phyloP scores from a whole-genome alignment of 768 basidiomycete species.

The Boletellus ananiceps region DNA sequence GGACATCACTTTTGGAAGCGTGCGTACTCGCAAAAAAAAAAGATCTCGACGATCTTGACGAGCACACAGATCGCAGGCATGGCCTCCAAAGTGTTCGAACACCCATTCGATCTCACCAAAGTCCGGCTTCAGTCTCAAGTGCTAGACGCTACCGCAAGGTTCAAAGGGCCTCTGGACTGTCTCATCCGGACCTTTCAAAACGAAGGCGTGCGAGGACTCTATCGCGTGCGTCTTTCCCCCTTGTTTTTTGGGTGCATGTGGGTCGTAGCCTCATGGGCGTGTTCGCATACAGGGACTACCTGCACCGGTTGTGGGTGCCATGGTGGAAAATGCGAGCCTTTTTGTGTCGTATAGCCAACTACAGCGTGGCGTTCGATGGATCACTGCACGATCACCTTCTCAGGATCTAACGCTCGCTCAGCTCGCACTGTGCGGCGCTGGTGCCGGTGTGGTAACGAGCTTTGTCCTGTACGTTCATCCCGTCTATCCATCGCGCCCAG shows the following conservation, averaged over 20 bases:
- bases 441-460: slow-evolving; percentile 83
- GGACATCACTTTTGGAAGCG: slow-evolving; percentile 57
- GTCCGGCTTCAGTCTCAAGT: slow-evolving; percentile 92
- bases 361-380: slow-evolving; percentile 54
- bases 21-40: slow-evolving; percentile 28
- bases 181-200: slow-evolving; percentile 72
- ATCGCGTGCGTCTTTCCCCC: slow-evolving; percentile 56
- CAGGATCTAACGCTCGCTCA: slow-evolving; percentile 58
- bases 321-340: slow-evolving; percentile 85
- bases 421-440: slow-evolving; percentile 74
- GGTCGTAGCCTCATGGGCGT: not conserved
- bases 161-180: slow-evolving; percentile 86
- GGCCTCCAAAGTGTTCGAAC: slow-evolving; percentile 81
- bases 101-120: slow-evolving; percentile 94
- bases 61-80: slow-evolving; percentile 71
- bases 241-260: not conserved
- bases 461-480: slow-evolving; percentile 68
- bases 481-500: not conserved
- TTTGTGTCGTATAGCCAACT: slow-evolving; percentile 83
- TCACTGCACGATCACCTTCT: slow-evolving; percentile 31
- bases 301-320: slow-evolving; percentile 86
- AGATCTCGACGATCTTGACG: not conserved
- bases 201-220: slow-evolving; percentile 83
- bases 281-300: slow-evolving; percentile 67
- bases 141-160: slow-evolving; percentile 61